Base-by-base conservation (phyloP, 1,139 yeast genomes). In the Yamadazyma kanchanaburiensis region DNA sequence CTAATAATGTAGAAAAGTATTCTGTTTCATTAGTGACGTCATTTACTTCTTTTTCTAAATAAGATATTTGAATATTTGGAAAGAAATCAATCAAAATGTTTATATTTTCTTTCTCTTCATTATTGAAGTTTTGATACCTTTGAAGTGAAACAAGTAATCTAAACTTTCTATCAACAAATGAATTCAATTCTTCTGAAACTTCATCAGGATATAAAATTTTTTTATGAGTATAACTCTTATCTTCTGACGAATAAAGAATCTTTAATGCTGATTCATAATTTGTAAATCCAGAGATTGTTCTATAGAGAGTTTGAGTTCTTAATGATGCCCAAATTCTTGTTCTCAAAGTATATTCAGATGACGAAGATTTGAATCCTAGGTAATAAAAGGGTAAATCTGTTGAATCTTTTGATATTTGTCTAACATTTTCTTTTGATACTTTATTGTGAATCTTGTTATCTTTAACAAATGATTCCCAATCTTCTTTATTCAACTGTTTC, bases 311-410 rank as follows among this genome's bases (percentile, higher is more conserved):
- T 48, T 85, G 95, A 3, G 85, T 73, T 42, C 94, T 64, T 31
- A 80, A 56, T 0, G 94, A 83, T 0, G 94, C 83, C 95, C 95
- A 85, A 1, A 84, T 69, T 44, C 94, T 65, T 1, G 94, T 83
- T 46, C 94, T 59, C 35, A 81, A 49, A 1, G 76, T 70, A 40
- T 70, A 74, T 34, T 77, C 79, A 0, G 83, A 79, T 6, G 74
- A 64, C 1, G 86, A 69, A 9, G 72, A 61, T 37, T 77, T 78
- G 52, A 81, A 85, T 0, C 95, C 95, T 34, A 84, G 58, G 43
- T 80, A 77, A 39, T 80, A 74, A 34, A 68, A 77, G 0, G 95
- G 94, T 24, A 85, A 50, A 40, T 83, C 86, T 7, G 24, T 11
- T 18, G 10, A 18, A 8, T 18, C 20, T 8, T 7, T 8, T 8